phyloP scores from a whole-genome alignment of 805 yeast species.

The Teunomyces stri region DNA sequence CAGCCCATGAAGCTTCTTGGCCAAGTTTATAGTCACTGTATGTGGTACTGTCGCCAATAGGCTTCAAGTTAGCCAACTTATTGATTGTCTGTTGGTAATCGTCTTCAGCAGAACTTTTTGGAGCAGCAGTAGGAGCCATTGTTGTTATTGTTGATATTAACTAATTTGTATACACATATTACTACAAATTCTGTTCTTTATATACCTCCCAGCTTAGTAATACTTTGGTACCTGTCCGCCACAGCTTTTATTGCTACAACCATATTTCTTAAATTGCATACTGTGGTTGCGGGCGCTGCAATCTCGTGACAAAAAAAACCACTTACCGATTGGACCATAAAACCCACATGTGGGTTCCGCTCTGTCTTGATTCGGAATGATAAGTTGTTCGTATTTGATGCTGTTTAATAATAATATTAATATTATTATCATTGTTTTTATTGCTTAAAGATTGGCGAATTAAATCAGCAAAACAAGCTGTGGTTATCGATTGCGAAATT shows the following conservation, averaged over 20 bases:
- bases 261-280: neutral
- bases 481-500: too few relatives aligned
- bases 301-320: neutral
- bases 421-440: too few relatives aligned
- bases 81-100: constrained; percentile 15
- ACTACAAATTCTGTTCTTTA: neutral
- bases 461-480: too few relatives aligned
- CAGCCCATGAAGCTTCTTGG: neutral
- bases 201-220: neutral
- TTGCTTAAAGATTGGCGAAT: too few relatives aligned
- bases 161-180: neutral
- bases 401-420: too few relatives aligned
- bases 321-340: neutral
- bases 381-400: too few relatives aligned
- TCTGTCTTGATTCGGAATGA: too few relatives aligned
- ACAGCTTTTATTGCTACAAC: neutral
- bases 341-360: too few relatives aligned
- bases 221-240: neutral
- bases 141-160: neutral
- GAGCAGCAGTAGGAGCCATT: constrained; percentile 7
- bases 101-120: constrained; percentile 5
- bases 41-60: constrained; percentile 9
- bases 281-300: neutral
- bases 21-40: constrained; percentile 4
- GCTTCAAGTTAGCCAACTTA: constrained; percentile 14